Percentiles rank a stretch among this genome's conserved stretches.
Evolutionary conservation across 1,139 yeast genomes (phyloP).

Genomic region (Scheffersomyces segobiensis): DNA sequence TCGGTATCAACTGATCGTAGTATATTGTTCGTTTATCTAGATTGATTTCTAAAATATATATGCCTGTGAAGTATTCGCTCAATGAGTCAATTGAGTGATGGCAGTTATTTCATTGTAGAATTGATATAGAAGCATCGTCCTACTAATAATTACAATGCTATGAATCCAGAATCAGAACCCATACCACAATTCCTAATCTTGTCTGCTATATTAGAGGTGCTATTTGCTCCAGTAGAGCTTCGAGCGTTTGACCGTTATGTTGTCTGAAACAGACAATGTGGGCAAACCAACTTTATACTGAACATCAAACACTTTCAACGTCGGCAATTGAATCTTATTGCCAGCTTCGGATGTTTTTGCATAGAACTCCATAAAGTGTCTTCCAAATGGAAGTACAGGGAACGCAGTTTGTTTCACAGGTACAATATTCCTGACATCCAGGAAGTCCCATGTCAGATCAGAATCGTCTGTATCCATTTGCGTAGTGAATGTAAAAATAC

Average conservation of each 20-base stretch:
- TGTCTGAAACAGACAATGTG: conserved; percentile 44
- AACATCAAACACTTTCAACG: conserved; percentile 60
- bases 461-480: conserved; percentile 25
- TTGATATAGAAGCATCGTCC: neutral
- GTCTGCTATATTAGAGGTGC: no score
- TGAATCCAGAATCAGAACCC: neutral
- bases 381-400: conserved; percentile 64
- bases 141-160: no score
- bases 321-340: conserved; percentile 48
- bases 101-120: neutral
- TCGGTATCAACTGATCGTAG: conserved; percentile 63
- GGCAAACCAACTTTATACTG: conserved; percentile 67
- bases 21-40: neutral
- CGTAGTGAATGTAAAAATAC: conserved; percentile 64
- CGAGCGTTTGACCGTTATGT: conserved; percentile 16
- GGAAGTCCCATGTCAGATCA: conserved; percentile 30
- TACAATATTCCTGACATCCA: conserved; percentile 24
- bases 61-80: neutral
- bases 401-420: conserved; percentile 34
- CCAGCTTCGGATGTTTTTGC: conserved; percentile 26
- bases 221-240: conserved; percentile 6
- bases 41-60: neutral
- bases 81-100: neutral
- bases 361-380: conserved; percentile 42
- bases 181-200: neutral